phyloP scores from a whole-genome alignment of 192 early-diverging fungal genomes.

The Backusella australiensis region DNA sequence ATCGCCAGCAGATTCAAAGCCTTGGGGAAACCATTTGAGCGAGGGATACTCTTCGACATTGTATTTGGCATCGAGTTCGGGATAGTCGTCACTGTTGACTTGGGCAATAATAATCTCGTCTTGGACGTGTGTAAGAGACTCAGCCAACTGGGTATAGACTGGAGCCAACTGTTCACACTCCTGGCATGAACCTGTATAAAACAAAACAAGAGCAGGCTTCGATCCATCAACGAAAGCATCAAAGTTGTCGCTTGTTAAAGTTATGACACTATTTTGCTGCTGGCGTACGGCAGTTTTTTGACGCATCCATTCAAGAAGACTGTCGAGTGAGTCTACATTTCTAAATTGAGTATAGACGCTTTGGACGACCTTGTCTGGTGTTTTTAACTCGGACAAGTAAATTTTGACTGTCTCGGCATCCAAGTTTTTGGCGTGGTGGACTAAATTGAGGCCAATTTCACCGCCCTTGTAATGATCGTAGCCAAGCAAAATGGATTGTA shows the following conservation, averaged over 20 bases:
- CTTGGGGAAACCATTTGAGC: slow-evolving; percentile 92
- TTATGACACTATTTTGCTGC: slow-evolving; percentile 42
- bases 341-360: slow-evolving; percentile 30
- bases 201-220: slow-evolving; percentile 78
- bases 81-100: slow-evolving; percentile 82
- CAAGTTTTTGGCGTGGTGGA: slow-evolving; percentile 31
- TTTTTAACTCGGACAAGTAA: slow-evolving; percentile 18
- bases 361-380: slow-evolving; percentile 20
- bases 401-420: slow-evolving; percentile 23
- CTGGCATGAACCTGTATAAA: slow-evolving; percentile 86
- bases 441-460: slow-evolving; percentile 18
- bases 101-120: slow-evolving; percentile 86
- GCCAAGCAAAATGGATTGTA: slow-evolving; percentile 28
- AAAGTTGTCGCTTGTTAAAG: slow-evolving; percentile 59
- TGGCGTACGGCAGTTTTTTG: slow-evolving; percentile 9
- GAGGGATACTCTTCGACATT: slow-evolving; percentile 84
- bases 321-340: slow-evolving; percentile 18
- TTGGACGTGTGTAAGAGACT: slow-evolving; percentile 67
- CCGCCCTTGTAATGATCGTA: slow-evolving; percentile 38
- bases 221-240: slow-evolving; percentile 67
- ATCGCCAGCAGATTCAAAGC: slow-evolving; percentile 47
- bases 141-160: slow-evolving; percentile 78
- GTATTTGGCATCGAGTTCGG: slow-evolving; percentile 72
- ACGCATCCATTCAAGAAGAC: slow-evolving; percentile 6
- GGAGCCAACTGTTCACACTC: slow-evolving; percentile 77